These are phyloP conservation scores for Thielaviopsis cerberus DNA, from an alignment of 2,329 filamentous ascomycete species.

Conservation along the genomic window DNA sequence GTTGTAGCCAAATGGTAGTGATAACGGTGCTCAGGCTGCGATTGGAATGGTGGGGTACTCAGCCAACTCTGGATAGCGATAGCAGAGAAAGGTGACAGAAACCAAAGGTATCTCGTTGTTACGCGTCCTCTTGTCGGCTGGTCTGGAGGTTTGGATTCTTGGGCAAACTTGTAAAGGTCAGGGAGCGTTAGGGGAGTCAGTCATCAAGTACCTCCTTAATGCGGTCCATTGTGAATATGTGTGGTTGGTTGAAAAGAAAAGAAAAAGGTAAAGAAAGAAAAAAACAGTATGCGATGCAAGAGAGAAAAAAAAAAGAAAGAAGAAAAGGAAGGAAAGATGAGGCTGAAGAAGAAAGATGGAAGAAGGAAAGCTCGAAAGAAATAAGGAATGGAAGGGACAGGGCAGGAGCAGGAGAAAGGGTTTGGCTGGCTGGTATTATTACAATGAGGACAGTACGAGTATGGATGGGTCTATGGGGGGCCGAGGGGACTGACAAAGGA, in stretches of 20 bases:
- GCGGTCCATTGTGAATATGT: conserved; percentile 46
- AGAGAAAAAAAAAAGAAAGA: conserved; percentile 4
- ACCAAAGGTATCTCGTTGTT: neutral
- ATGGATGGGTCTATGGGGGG: neutral
- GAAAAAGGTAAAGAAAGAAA: conserved; percentile 1
- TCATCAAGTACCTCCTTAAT: conserved; percentile 62
- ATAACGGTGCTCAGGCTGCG: neutral
- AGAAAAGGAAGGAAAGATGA: neutral
- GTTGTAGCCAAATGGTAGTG: conserved; percentile 1
- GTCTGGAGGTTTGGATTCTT: neutral
- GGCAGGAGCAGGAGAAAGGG: conserved; percentile 7
- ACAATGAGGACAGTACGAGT: neutral
- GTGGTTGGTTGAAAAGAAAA: conserved; percentile 7
- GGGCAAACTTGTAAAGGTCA: neutral
- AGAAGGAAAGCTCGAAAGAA: neutral
- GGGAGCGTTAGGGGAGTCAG: conserved; percentile 2
- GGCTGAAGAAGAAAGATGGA: neutral
- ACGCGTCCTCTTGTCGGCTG: neutral
- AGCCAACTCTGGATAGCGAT: neutral
- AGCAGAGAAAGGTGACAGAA: neutral
- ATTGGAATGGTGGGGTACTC: conserved; percentile 12
- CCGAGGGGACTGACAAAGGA: neutral
- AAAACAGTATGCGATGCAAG: conserved; percentile 2
- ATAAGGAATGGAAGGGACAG: neutral
- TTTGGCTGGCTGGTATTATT: conserved; percentile 7